A percentile compares a stretch with the other conserved stretches of the same genome.
Conservation (phyloP, 305 asterid genomes). For the Fraxinus ornus region DNA sequence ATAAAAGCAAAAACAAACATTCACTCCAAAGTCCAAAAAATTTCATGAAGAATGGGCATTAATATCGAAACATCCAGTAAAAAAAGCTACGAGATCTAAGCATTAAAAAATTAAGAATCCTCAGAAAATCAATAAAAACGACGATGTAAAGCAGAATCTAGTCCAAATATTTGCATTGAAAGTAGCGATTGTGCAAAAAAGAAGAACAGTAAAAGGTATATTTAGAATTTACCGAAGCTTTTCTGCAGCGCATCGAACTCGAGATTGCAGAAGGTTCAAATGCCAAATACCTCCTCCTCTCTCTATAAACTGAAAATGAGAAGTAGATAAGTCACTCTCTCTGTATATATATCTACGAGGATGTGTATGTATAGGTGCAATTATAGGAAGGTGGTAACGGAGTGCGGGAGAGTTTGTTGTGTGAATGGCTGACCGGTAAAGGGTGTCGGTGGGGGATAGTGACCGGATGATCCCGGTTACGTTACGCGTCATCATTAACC, state of each 20-base stretch:
- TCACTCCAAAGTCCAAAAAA: neutral
- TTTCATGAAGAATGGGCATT: neutral
- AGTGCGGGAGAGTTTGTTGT: conserved; percentile 26
- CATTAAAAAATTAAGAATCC: neutral
- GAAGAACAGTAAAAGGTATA: conserved; percentile 17
- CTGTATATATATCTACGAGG: neutral
- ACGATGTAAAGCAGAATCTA: conserved; percentile 25
- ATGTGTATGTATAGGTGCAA: neutral
- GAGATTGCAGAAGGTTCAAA: conserved; percentile 19
- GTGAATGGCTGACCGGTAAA: conserved; percentile 32
- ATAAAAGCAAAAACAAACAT: neutral
- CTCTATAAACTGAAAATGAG: conserved; percentile 24
- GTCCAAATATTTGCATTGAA: neutral
- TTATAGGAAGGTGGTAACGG: conserved; percentile 24
- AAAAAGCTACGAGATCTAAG: neutral
- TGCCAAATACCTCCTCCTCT: conserved; percentile 21
- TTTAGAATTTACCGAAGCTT: conserved; percentile 25
- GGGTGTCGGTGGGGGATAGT: conserved; percentile 46
- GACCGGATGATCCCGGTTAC: conserved; percentile 50
- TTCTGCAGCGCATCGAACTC: conserved; percentile 21
- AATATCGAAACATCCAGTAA: neutral
- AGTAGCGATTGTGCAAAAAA: neutral
- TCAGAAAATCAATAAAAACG: conserved; percentile 15
- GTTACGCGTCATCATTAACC: conserved; percentile 24
- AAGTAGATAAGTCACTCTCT: conserved; percentile 7